Evolutionary conservation across 345 rosid genomes (phyloP).

Genomic region (Acer campestre): DNA sequence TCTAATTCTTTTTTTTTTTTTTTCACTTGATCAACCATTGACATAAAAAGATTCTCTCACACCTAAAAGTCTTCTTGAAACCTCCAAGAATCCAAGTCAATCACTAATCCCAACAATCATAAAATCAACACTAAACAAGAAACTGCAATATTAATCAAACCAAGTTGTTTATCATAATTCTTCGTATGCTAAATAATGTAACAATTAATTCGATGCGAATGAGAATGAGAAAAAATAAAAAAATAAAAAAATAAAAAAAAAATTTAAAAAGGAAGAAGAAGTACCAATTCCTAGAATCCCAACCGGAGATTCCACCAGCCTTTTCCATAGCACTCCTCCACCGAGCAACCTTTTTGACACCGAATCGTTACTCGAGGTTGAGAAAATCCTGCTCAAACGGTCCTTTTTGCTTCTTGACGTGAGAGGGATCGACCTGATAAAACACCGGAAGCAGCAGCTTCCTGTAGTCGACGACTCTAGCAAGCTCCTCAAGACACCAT

Average conservation of each 20-base stretch:
- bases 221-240: too few species aligned
- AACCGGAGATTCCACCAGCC: slow-evolving; percentile 43
- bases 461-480: slow-evolving; percentile 33
- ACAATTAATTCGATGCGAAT: too few species aligned
- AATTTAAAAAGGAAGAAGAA: too few species aligned
- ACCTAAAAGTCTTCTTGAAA: neutral
- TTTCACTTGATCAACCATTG: neutral
- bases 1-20: neutral
- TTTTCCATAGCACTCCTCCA: slow-evolving; percentile 48
- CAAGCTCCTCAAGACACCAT: slow-evolving; percentile 58
- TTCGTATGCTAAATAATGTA: neutral
- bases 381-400: slow-evolving; percentile 36
- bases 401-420: slow-evolving; percentile 42
- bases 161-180: too few species aligned
- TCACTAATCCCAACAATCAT: neutral
- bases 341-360: slow-evolving; percentile 8
- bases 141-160: neutral
- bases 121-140: neutral
- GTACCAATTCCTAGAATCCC: neutral
- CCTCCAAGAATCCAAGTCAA: too few species aligned
- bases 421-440: slow-evolving; percentile 45
- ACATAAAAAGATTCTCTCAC: neutral
- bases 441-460: slow-evolving; percentile 50
- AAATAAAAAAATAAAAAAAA: too few species aligned
- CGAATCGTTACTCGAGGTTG: slow-evolving; percentile 20